A percentile compares a stretch with the other conserved stretches of the same genome.
phyloP scores from a whole-genome alignment of 305 asterid species.

The Fraxinus angustifolia region DNA sequence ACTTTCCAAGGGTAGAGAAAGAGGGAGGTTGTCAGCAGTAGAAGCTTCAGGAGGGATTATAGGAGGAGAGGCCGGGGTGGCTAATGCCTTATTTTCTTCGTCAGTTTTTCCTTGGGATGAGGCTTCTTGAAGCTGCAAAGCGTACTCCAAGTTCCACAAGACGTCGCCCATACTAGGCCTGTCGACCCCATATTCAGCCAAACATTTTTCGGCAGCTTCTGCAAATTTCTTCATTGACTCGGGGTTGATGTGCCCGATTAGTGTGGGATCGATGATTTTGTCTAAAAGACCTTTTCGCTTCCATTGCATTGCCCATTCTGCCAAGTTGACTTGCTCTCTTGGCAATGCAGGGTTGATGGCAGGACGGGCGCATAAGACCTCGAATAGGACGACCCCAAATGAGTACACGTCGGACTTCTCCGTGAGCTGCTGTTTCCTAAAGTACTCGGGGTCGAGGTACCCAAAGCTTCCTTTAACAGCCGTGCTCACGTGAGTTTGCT shows the following conservation, averaged over 20 bases:
- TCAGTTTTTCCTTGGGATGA: constrained; percentile 51
- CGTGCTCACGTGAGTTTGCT: constrained; percentile 44
- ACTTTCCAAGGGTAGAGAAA: constrained; percentile 29
- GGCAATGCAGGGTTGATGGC: constrained; percentile 77
- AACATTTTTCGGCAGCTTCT: constrained; percentile 68
- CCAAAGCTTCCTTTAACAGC: constrained; percentile 65
- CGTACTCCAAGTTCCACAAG: constrained; percentile 57
- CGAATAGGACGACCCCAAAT: constrained; percentile 77
- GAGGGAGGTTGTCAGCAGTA: constrained; percentile 26
- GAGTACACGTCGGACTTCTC: constrained; percentile 91
- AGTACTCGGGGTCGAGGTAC: constrained; percentile 59
- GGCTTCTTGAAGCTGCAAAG: constrained; percentile 59
- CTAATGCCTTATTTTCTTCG: constrained; percentile 36
- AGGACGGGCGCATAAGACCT: constrained; percentile 75
- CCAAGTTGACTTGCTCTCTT: constrained; percentile 86
- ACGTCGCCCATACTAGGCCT: constrained; percentile 72
- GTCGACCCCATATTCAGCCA: constrained; percentile 59
- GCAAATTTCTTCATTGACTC: constrained; percentile 61
- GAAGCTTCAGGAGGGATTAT: constrained; percentile 15
- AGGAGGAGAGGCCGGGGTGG: constrained; percentile 21
- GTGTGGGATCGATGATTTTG: constrained; percentile 54
- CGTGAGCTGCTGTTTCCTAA: constrained; percentile 80
- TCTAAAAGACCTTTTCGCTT: constrained; percentile 65
- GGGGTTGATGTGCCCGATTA: constrained; percentile 46
- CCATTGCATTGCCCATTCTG: constrained; percentile 97